These are phyloP conservation scores for Penicillium sclerotigenum DNA, from an alignment of 2,329 filamentous ascomycete species.

Conservation along the genomic window DNA sequence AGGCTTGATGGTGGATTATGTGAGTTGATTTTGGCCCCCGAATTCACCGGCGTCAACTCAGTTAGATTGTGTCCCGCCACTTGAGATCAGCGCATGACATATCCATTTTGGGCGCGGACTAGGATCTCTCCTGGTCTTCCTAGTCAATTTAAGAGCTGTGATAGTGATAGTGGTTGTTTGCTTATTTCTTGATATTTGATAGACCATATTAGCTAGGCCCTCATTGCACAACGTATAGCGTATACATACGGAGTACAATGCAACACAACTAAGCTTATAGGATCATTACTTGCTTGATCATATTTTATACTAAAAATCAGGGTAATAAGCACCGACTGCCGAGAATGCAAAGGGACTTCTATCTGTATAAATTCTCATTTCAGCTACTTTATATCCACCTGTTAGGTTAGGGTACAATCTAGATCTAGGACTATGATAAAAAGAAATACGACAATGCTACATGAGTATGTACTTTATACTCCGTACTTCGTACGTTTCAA, in stretches of 20 bases:
- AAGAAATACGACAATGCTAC: not conserved
- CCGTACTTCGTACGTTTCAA: not conserved
- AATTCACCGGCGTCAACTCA: conserved; percentile 5
- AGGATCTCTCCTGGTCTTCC: not conserved
- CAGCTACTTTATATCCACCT: not conserved
- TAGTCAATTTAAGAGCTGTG: not conserved
- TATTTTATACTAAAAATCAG: not conserved
- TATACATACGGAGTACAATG: not conserved
- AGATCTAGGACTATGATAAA: not conserved
- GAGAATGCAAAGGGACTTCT: not conserved
- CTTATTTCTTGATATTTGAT: not conserved
- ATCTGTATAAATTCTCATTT: not conserved
- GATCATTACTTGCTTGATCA: not conserved
- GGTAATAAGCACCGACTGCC: not conserved
- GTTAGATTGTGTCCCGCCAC: not conserved
- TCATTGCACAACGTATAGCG: not conserved
- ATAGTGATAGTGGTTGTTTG: not conserved
- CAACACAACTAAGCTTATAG: not conserved
- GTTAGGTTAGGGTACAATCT: not conserved
- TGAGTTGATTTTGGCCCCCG: conserved; percentile 1
- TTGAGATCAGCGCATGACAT: not conserved
- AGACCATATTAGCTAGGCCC: not conserved
- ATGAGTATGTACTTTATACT: not conserved
- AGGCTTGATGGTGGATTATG: not conserved
- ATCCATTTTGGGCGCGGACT: not conserved